Evolutionary conservation across 805 yeast genomes (phyloP), one percentile per base, ranked within the genome.

Genomic region (Alloascoidea africana): DNA sequence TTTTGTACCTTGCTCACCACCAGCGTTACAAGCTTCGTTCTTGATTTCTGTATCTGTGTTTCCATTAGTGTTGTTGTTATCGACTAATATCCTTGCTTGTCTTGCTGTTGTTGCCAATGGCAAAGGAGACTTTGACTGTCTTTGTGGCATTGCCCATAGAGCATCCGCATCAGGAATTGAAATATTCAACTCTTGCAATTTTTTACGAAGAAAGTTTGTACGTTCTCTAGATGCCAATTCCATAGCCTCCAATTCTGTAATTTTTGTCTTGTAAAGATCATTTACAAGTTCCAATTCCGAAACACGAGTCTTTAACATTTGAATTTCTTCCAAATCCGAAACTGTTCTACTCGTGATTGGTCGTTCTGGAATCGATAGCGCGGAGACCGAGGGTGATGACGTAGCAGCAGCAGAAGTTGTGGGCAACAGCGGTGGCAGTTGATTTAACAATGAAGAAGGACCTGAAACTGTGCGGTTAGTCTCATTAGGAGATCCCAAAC

Each of bases 251-350:
- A 89, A 63, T 52, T 89, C 95, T 54, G 70, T 63, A 34, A 89
- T 83, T 46, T 94, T 71, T 4, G 89, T 72, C 47, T 82, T 72
- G 61, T 85, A 83, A 41, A 89, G 61, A 53, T 87, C 96, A 49
- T 86, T 87, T 32, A 89, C 94, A 33, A 87, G 64, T 54, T 89
- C 97, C 43, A 89, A 66, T 54, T 89, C 97, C 8, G 81, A 73
- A 16, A 87, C 83, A 41, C 93, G 66, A 0, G 95, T 83, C 44
- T 73, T 72, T 44, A 87, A 59, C 38, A 55, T 61, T 23, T 60
- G 59, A 23, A 23, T n/a, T 23, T 23, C 30, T 23, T 23, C 30
- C n/a, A n/a, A 8, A 23, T 23, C 30, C 8, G 8, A 8, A 23
- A 23, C 8, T 23, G 30, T 8, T 23, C 13, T 8, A 8, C 8